phyloP scores from a whole-genome alignment of 345 rosid genomes.

The Zanthoxylum bungeanum region DNA sequence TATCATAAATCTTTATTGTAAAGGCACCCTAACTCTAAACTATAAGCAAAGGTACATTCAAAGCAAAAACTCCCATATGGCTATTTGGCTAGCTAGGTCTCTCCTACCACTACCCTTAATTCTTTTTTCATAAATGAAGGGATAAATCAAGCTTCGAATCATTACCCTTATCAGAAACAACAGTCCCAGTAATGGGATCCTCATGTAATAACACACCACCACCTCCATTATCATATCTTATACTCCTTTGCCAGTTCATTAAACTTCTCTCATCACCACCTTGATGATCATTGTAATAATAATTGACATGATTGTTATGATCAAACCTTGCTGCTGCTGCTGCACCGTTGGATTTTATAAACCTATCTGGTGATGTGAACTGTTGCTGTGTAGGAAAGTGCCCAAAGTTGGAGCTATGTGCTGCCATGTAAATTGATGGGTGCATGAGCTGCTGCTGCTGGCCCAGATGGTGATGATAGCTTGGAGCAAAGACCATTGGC shows the following conservation, averaged over 20 bases:
- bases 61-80: background rate
- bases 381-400: conserved; percentile 26
- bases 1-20: no score
- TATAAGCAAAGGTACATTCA: no score
- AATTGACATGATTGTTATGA: background rate
- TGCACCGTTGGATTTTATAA: conserved; percentile 34
- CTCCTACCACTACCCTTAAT: background rate
- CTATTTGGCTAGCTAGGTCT: background rate
- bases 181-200: conserved; percentile 11
- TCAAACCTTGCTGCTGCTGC: conserved; percentile 38
- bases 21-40: no score
- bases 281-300: background rate
- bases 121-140: conserved; percentile 61
- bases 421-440: conserved; percentile 48
- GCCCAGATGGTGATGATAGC: conserved; percentile 32
- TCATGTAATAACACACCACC: conserved; percentile 8
- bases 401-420: conserved; percentile 43
- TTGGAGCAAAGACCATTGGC: conserved; percentile 35
- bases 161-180: conserved; percentile 20
- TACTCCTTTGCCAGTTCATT: conserved; percentile 44
- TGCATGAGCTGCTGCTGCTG: no score
- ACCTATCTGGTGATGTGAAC: conserved; percentile 18
- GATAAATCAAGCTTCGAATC: conserved; percentile 71
- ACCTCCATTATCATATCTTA: conserved; percentile 13
- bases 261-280: conserved; percentile 22